Evolutionary conservation across 345 rosid genomes (phyloP).

Genomic region (Firmiana major): DNA sequence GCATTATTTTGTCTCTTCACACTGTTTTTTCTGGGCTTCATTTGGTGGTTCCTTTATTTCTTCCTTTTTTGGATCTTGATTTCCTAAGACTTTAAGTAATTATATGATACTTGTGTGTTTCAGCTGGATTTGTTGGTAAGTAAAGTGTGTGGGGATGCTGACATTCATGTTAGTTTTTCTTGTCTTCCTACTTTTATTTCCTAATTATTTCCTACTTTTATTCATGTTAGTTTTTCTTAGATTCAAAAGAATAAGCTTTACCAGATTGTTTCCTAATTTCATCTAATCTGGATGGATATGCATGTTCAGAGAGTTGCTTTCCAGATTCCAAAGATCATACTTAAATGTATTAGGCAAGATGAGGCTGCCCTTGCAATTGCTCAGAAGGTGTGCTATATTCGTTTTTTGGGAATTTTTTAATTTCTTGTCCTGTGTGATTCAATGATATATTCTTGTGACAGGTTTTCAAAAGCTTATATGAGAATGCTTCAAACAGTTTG

Average conservation of each 20-base stretch:
- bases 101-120: slow-evolving; percentile 7
- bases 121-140: slow-evolving; percentile 78
- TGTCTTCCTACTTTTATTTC: background rate
- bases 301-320: slow-evolving; percentile 57
- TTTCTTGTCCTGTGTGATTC: background rate
- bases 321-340: slow-evolving; percentile 90
- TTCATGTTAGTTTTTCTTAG: too few species aligned
- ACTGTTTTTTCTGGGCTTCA: background rate
- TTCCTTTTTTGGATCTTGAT: background rate
- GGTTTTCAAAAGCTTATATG: slow-evolving; percentile 86
- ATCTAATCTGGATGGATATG: background rate
- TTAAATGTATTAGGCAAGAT: slow-evolving; percentile 83
- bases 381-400: slow-evolving; percentile 51
- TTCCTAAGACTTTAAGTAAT: background rate
- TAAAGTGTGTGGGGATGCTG: slow-evolving; percentile 64
- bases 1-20: background rate
- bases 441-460: slow-evolving; percentile 14
- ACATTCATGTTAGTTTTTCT: slow-evolving; percentile 59
- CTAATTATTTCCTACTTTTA: too few species aligned
- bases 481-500: slow-evolving; percentile 65
- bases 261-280: background rate
- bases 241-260: background rate
- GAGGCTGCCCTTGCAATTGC: slow-evolving; percentile 95
- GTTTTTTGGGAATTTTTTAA: background rate
- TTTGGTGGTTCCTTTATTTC: background rate